Evolutionary conservation across 2,329 filamentous ascomycete species (phyloP), one percentile per base, ranked within the genome.

Genomic region (Zelopaecilomyces penicillatus): DNA sequence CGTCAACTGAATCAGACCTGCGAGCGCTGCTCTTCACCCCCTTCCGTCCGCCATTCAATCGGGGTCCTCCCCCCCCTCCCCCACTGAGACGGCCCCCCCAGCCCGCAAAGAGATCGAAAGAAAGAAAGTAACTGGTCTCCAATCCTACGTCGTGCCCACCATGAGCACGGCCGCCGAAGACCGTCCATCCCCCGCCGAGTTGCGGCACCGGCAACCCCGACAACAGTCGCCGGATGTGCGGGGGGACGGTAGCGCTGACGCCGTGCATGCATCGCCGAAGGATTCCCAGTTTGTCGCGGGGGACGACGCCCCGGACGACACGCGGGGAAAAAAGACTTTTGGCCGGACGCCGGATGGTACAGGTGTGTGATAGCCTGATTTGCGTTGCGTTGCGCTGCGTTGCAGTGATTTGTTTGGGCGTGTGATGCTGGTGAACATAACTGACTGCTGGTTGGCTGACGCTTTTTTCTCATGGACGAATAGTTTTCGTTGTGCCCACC

Each of bases 401-500:
- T 19, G 19, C 19, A 19, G 19, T 19, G 19, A 19, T 19, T 19
- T 19, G 19, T 19, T 19, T 19, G 19, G 19, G 19, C 19, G 28
- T 28, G 29, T 48, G 42, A 27, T 34, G 26, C 31, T 42, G 6
- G 32, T 39, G 50, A 42, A 47, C 48, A 44, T 38, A 38, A 33
- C 32, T 40, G 33, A 19, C 19, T 19, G 38, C 51, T 55, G 49
- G 54, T 35, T 35, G 12, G 9, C 8, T 28, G 29, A 31, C 46
- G 33, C 31, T 28, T 29, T n/a, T n/a, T 28, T 12, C 19, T 26
- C 9, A 5, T 12, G 8, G 30, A 10, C 11, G 10, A 53, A 39
- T 59, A 97, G 93, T 95, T 57, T 98, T 98, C 63, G 85, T 88
- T 47, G 93, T 98, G 44, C 93, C 93, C 39, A 83, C 88, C 50